Evolutionary conservation across 1,284 basidiomycete genomes (phyloP), one percentile per base, ranked within the genome.

Genomic region (Gymnopus androsaceus): DNA sequence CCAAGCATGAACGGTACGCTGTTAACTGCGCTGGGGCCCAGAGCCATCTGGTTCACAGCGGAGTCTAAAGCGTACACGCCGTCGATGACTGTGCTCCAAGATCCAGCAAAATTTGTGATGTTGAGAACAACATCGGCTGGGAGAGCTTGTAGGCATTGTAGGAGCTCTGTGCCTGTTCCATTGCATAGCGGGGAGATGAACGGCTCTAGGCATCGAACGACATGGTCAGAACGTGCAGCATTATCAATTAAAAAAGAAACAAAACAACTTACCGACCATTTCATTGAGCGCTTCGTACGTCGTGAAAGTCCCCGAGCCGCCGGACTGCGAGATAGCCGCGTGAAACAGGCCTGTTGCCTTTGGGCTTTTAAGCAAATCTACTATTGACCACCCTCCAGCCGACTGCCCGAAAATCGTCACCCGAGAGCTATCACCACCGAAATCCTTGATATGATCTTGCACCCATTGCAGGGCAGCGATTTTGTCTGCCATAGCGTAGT

Each of bases 401-500:
- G 54, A 56, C 34, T 61, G 55, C 5, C 60, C 60, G 33, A 51
- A 55, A 21, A 61, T 59, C 9, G 60, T 61, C 3, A 61, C 60
- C 17, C 30, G 41, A 9, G 51, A 31, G 3, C 55, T 51, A 40
- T 65, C 61, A 3, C 62, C 61, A 30, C 62, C 61, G 51, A 68
- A 65, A 8, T 61, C 59, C 14, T 52, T 56, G 11, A 72, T 69
- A 38, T 72, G 64, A 15, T 68, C 63, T 50, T 68, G 64, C 7
- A 72, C 67, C 71, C 68, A 70, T 27, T 74, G 68, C 68, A 75
- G 72, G 25, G 73, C 71, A 6, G 67, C 63, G 45, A 74, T 65
- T 51, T 75, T 72, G 61, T 78, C 76, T 0, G 73, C 71, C 8
- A 76, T 61, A 5, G 72, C 75, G 52, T 71, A 76, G 62, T 78